Evolutionary conservation across 2,329 filamentous ascomycete genomes (phyloP), one percentile per base, ranked within the genome.

Genomic region (Cladophialophora exuberans): DNA sequence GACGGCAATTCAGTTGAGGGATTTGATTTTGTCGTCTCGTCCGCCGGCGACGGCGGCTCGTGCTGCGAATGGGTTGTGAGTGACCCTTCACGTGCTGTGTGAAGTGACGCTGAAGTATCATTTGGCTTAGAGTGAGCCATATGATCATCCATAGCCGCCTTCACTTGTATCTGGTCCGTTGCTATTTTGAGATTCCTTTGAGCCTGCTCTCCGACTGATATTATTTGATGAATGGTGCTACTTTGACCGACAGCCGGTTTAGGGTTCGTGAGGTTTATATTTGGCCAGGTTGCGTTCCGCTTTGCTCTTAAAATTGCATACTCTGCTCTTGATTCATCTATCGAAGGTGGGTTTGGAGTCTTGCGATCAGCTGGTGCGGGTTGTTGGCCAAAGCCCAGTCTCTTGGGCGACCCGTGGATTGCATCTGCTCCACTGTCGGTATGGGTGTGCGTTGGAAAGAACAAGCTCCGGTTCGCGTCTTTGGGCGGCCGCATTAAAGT

Each of bases 21-120:
- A 22, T 15, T 49, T 17, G 48, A 46, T 38, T 42, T 35, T 4
- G 30, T 28, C 30, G 56, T 41, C 17, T 56, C 59, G 23, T 60
- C 58, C 20, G 46, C 44, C 42, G 53, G 7, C 7, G 38, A 25
- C 6, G 55, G 20, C 23, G 49, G 25, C 6, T 5, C n/a, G 22
- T 9, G 4, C 7, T 35, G 42, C 10, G 13, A 4, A 3, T 25
- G 42, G 1, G 20, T 15, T 13, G 52, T 11, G n/a, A 22, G 20
- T 31, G 43, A 22, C n/a, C 6, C 17, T 25, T 52, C 42, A 22
- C 18, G 46, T 6, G 46, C 51, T 3, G 42, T 35, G 11, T 43
- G 50, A 6, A 57, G 44, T 23, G 38, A 41, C 2, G 38, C 39
- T 17, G 55, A 54, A 35, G 6, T 20, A 46, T 9, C 13, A 15